These are phyloP conservation scores for Ophiocordyceps camponoti-saundersi DNA, from an alignment of 2,329 filamentous ascomycete genomes.

Conservation along the genomic window DNA sequence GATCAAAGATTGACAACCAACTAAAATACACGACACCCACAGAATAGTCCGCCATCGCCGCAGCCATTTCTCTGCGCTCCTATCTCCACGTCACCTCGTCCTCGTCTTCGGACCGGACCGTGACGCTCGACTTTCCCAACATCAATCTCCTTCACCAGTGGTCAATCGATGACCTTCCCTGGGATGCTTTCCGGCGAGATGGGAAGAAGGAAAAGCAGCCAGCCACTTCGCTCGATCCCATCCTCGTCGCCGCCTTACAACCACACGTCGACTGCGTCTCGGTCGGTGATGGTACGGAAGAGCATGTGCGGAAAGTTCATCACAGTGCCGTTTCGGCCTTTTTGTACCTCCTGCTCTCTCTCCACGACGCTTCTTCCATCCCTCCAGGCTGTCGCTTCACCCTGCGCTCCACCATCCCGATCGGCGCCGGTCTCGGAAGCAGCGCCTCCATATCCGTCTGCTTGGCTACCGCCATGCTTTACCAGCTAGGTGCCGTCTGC, in stretches of 20 bases:
- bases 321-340: slow-evolving; percentile 69
- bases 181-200: slow-evolving; percentile 62
- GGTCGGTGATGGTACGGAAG: slow-evolving; percentile 33
- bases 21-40: neutral
- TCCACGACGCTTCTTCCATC: slow-evolving; percentile 48
- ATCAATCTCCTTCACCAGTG: slow-evolving; percentile 81
- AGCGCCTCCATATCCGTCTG: slow-evolving; percentile 92
- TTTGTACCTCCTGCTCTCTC: slow-evolving; percentile 80
- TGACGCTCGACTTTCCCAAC: slow-evolving; percentile 80
- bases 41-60: slow-evolving; percentile 69
- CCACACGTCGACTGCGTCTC: slow-evolving; percentile 65
- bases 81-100: slow-evolving; percentile 92
- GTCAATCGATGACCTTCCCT: slow-evolving; percentile 85
- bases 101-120: slow-evolving; percentile 77
- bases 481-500: slow-evolving; percentile 76
- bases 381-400: slow-evolving; percentile 78
- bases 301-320: slow-evolving; percentile 69
- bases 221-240: slow-evolving; percentile 67
- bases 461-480: slow-evolving; percentile 63
- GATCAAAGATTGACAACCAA: neutral
- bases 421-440: slow-evolving; percentile 78
- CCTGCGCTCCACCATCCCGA: slow-evolving; percentile 82
- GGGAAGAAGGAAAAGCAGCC: slow-evolving; percentile 92
- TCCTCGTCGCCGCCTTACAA: slow-evolving; percentile 64
- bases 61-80: slow-evolving; percentile 83